A percentile compares a stretch with the other conserved stretches of the same genome.
These are phyloP conservation scores for Phialophora expanda DNA, from an alignment of 2,329 filamentous ascomycete species.

Conservation along the genomic window DNA sequence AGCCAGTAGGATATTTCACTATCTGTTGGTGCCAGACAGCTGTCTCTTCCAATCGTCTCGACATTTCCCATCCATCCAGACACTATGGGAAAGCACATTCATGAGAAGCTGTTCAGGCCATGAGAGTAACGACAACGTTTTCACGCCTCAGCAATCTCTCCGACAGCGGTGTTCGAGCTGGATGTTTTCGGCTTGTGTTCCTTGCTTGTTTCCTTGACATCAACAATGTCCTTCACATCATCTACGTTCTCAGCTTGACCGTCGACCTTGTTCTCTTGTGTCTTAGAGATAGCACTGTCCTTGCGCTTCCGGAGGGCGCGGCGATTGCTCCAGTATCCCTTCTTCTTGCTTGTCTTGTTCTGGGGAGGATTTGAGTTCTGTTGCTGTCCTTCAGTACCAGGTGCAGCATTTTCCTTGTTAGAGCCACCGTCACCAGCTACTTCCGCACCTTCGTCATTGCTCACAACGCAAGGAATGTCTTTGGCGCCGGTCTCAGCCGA, in stretches of 20 bases:
- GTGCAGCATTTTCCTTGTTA: constrained; percentile 7
- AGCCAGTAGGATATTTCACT: constrained; percentile 8
- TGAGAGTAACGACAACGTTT: not conserved
- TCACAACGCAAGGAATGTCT: not conserved
- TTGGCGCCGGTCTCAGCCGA: not conserved
- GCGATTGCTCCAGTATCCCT: constrained; percentile 10
- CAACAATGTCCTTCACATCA: not conserved
- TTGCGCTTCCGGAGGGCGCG: constrained; percentile 6
- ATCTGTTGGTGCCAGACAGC: not conserved
- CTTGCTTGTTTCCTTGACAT: not conserved
- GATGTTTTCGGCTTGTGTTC: constrained; percentile 8
- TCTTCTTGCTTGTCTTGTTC: constrained; percentile 12
- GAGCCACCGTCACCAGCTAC: not conserved
- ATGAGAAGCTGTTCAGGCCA: not conserved
- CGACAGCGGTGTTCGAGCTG: not conserved
- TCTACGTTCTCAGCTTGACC: not conserved
- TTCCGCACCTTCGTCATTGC: not conserved
- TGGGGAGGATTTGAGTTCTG: not conserved
- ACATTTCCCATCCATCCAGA: not conserved
- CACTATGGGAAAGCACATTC: not conserved
- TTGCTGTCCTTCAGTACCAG: not conserved
- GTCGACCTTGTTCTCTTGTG: not conserved
- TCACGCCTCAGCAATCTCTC: constrained; percentile 4
- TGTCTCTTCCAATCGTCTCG: not conserved
- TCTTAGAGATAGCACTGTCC: not conserved